A percentile compares a stretch with the other conserved stretches of the same genome.
These are phyloP conservation scores for Scleroderma bovista DNA, from an alignment of 768 basidiomycete genomes.

Conservation along the genomic window DNA sequence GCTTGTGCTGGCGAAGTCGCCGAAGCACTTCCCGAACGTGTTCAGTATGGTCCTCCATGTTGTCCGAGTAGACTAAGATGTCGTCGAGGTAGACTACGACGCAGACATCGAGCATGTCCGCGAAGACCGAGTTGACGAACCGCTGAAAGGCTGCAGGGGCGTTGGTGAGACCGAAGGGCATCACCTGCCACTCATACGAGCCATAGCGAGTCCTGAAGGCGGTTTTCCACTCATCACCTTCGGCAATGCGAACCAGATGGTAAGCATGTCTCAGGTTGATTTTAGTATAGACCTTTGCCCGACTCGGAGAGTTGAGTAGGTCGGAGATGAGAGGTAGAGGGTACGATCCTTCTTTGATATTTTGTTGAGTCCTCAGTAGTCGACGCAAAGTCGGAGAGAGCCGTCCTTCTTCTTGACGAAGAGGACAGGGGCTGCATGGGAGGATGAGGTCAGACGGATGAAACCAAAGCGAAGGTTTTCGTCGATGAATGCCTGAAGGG, in stretches of 20 bases:
- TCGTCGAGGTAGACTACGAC: too few species aligned
- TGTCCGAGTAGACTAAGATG: too few species aligned
- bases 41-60: too few species aligned
- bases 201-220: conserved; percentile 21
- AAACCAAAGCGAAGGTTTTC: conserved; percentile 20
- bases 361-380: conserved; percentile 29
- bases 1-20: too few species aligned
- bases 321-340: conserved; percentile 22
- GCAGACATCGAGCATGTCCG: too few species aligned
- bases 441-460: not conserved
- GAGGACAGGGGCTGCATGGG: not conserved
- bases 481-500: conserved; percentile 31
- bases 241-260: conserved; percentile 1
- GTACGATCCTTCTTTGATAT: conserved; percentile 22
- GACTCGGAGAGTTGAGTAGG: not conserved
- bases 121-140: too few species aligned
- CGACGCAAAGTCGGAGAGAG: conserved; percentile 19
- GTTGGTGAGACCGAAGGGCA: not conserved
- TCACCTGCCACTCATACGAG: not conserved
- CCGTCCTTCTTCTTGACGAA: conserved; percentile 20
- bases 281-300: conserved; percentile 23
- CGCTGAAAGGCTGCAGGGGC: too few species aligned
- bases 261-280: conserved; percentile 10
- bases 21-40: too few species aligned
- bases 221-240: conserved; percentile 13